phyloP scores from a whole-genome alignment of 768 basidiomycete genomes.

The Crucibulum laeve region DNA sequence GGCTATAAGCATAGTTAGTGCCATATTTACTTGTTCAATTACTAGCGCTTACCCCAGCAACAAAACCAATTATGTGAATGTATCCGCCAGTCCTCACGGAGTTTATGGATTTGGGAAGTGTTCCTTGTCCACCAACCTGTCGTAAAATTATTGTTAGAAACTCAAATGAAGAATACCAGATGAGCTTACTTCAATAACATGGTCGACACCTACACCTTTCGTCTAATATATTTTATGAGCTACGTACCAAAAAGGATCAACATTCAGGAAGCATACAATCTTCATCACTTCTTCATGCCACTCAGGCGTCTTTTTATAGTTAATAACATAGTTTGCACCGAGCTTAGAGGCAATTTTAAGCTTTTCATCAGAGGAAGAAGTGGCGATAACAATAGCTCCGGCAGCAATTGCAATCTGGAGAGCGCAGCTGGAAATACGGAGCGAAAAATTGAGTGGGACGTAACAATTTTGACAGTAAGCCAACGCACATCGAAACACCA shows the following conservation, averaged over 20 bases:
- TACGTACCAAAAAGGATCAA: neutral
- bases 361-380: slow-evolving; percentile 57
- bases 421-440: slow-evolving; percentile 43
- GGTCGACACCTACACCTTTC: slow-evolving; percentile 24
- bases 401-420: slow-evolving; percentile 50
- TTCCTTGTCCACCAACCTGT: slow-evolving; percentile 54
- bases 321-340: slow-evolving; percentile 51
- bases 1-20: neutral
- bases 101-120: slow-evolving; percentile 38
- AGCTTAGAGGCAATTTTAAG: slow-evolving; percentile 41
- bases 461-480: neutral
- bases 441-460: too few species aligned
- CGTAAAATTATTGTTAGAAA: slow-evolving; percentile 15
- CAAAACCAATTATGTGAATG: slow-evolving; percentile 46
- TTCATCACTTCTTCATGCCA: slow-evolving; percentile 51
- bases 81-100: slow-evolving; percentile 36
- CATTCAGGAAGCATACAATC: slow-evolving; percentile 22
- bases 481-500: slow-evolving; percentile 46
- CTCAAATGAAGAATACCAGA: neutral
- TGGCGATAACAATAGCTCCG: slow-evolving; percentile 54
- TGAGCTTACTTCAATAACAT: slow-evolving; percentile 22
- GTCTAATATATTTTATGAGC: slow-evolving; percentile 16
- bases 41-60: slow-evolving; percentile 30
- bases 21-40: neutral
- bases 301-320: slow-evolving; percentile 52